Percentiles rank a stretch among this genome's conserved stretches.
These are phyloP conservation scores for Amylocystis lapponica DNA, from an alignment of 768 basidiomycete species.

Conservation along the genomic window DNA sequence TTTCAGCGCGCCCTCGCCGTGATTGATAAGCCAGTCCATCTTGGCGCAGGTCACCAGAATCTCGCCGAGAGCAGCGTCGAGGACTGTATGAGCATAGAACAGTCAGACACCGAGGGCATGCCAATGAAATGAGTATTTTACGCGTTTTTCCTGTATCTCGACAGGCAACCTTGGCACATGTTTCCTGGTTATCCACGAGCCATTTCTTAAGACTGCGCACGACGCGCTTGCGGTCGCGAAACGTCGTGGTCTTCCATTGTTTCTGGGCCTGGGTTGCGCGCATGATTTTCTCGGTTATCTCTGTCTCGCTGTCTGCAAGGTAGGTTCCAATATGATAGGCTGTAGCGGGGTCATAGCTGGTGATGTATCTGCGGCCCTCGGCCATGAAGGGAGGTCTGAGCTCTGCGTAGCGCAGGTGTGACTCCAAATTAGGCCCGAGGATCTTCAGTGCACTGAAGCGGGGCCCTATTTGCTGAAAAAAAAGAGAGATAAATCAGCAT, in stretches of 20 bases:
- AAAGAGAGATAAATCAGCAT: no score
- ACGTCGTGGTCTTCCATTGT: slow-evolving; percentile 70
- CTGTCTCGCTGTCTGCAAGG: slow-evolving; percentile 64
- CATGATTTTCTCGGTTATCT: slow-evolving; percentile 70
- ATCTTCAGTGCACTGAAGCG: slow-evolving; percentile 52
- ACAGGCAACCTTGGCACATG: slow-evolving; percentile 81
- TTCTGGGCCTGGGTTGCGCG: slow-evolving; percentile 62
- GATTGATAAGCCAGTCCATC: slow-evolving; percentile 83
- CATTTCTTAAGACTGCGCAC: slow-evolving; percentile 85
- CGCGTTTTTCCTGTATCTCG: slow-evolving; percentile 95
- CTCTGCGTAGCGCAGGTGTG: slow-evolving; percentile 52
- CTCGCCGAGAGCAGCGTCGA: slow-evolving; percentile 93
- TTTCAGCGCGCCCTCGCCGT: slow-evolving; percentile 72
- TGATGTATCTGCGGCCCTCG: slow-evolving; percentile 64
- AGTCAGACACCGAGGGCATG: not conserved
- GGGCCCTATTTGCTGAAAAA: slow-evolving; percentile 30
- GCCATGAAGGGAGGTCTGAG: slow-evolving; percentile 46
- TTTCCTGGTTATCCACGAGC: slow-evolving; percentile 87
- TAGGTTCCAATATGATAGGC: slow-evolving; percentile 74
- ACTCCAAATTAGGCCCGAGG: slow-evolving; percentile 51
- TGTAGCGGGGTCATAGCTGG: slow-evolving; percentile 89
- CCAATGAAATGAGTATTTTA: slow-evolving; percentile 23
- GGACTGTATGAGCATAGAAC: slow-evolving; percentile 43
- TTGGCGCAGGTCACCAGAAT: slow-evolving; percentile 94
- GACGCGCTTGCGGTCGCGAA: slow-evolving; percentile 75